These are phyloP conservation scores for Lanzia echinophila DNA, from an alignment of 2,329 filamentous ascomycete species.

Conservation along the genomic window DNA sequence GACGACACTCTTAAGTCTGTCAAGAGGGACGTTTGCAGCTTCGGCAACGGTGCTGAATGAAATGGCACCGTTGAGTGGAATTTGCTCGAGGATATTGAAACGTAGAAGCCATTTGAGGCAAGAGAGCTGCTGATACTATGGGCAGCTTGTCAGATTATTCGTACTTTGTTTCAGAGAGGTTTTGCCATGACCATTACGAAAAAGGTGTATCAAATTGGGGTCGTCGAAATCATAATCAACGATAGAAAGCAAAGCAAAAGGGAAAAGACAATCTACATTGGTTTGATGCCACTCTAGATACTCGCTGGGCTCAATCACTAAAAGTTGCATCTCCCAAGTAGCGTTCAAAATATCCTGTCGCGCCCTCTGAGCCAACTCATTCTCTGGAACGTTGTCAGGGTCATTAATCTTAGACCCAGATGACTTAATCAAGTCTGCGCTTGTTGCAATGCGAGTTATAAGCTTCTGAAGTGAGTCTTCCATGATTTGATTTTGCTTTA, in stretches of 20 bases:
- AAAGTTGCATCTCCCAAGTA: not conserved
- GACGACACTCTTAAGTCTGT: slow-evolving; percentile 22
- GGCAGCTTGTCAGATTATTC: not conserved
- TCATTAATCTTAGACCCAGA: not conserved
- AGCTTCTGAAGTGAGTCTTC: not conserved
- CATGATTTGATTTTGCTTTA: not conserved
- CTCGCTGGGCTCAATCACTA: not conserved
- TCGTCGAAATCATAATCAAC: not conserved
- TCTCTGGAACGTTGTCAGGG: not conserved
- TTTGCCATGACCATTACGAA: not conserved
- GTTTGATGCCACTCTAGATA: not conserved
- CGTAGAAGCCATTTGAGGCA: slow-evolving; percentile 13
- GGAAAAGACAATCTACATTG: not conserved
- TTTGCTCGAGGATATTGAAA: slow-evolving; percentile 13
- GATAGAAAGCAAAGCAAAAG: not conserved
- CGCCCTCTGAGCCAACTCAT: not conserved
- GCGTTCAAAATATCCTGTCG: not conserved
- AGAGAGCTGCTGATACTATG: slow-evolving; percentile 10
- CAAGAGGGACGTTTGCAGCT: slow-evolving; percentile 16
- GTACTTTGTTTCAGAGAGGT: not conserved
- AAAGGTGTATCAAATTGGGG: too few relatives aligned
- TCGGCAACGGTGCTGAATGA: slow-evolving; percentile 13
- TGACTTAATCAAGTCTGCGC: not conserved
- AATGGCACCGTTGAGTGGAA: slow-evolving; percentile 14
- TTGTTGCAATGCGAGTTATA: not conserved